A percentile compares a stretch with the other conserved stretches of the same genome.
Evolutionary conservation across 495 filamentous ascomycete genomes (phyloP).

Genomic region (Hyaloscypha finlandica): DNA sequence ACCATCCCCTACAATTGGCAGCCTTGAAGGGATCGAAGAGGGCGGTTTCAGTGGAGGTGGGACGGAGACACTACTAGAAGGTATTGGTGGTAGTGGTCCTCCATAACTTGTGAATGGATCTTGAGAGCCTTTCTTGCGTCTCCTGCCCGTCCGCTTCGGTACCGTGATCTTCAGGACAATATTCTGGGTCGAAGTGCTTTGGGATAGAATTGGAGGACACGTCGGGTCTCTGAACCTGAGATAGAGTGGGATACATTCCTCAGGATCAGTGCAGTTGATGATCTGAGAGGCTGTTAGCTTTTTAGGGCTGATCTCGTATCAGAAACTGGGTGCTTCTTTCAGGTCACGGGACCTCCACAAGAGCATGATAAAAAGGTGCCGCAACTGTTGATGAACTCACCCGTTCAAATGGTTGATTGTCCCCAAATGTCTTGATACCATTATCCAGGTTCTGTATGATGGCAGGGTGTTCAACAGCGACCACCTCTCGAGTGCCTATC

Average conservation of each 20-base stretch:
- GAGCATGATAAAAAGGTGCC: background rate
- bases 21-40: no score
- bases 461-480: slow-evolving; percentile 86
- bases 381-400: slow-evolving; percentile 44
- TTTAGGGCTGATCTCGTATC: background rate
- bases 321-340: background rate
- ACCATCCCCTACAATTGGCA: no score
- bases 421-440: slow-evolving; percentile 77
- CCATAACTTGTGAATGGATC: slow-evolving; percentile 54
- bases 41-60: no score
- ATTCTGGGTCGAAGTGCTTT: slow-evolving; percentile 70
- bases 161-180: slow-evolving; percentile 84
- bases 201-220: slow-evolving; percentile 72
- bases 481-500: slow-evolving; percentile 45
- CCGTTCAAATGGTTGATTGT: slow-evolving; percentile 60
- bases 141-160: slow-evolving; percentile 83
- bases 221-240: slow-evolving; percentile 78
- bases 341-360: slow-evolving; percentile 13
- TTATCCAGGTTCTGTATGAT: slow-evolving; percentile 81
- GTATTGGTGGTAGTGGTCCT: background rate
- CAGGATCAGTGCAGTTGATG: slow-evolving; percentile 42
- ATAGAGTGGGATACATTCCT: slow-evolving; percentile 57
- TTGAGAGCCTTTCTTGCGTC: slow-evolving; percentile 71
- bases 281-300: slow-evolving; percentile 39
- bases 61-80: no score